Evolutionary conservation across 2,329 filamentous ascomycete genomes (phyloP), one percentile per base, ranked within the genome.

Genomic region (Talaromyces sp.): DNA sequence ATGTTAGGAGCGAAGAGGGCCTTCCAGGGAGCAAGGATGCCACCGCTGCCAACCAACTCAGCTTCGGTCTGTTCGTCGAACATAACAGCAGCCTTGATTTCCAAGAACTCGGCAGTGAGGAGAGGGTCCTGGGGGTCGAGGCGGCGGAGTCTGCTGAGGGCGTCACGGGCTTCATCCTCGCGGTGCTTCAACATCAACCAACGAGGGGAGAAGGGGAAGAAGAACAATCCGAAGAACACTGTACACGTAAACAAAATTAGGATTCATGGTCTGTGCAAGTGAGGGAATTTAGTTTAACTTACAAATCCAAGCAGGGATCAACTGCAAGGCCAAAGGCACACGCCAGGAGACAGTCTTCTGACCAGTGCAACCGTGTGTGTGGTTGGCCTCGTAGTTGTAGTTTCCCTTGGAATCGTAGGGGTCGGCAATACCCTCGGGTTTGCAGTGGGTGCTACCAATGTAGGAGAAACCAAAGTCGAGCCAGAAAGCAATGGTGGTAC

Each of bases 41-140:
- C 0, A 85, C 85, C 7, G 88, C 80, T 1, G 85, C 64, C 64
- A n/a, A 62, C 25, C 31, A 65, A 47, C 36, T 62, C 58, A 19
- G 58, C 59, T 51, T 47, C 51, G 22, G 59, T 86, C 34, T 86
- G 84, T 78, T 91, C 90, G 78, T 93, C 90, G 69, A 92, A 93
- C 7, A 89, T 74, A 0, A 86, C 88, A 73, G 91, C 88, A 0
- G 90, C 89, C 74, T 91, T 90, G 78, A 93, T 92, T 74, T 93
- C 90, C 34, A 91, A 83, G 72, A 89, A 91, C 71, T 92, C 90
- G 2, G 91, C 81, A 68, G 89, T 84, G 53, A 92, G 47, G 17
- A 65, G 49, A 58, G 64, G 64, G 40, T 65, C 64, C 3, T 65
- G 49, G 6, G 64, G 59, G 25, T 65, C 64, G 22, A 65, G 59